Conservation (phyloP, 306 rosid genomes). For the Nissolia schottii region DNA sequence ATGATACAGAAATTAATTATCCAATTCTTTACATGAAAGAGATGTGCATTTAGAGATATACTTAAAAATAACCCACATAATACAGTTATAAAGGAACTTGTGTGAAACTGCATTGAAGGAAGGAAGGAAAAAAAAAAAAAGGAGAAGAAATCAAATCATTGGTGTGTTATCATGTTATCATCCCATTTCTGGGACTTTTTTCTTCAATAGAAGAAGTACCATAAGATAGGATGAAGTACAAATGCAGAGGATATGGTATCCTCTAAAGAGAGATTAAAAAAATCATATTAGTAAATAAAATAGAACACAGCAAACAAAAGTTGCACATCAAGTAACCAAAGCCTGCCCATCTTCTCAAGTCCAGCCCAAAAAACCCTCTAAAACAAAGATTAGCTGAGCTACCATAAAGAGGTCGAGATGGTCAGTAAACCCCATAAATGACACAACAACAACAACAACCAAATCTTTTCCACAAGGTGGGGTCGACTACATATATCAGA, state of each 20-base stretch:
- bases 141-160: background rate
- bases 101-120: background rate
- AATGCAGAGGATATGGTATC: background rate
- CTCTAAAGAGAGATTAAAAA: background rate
- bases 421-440: too few relatives aligned
- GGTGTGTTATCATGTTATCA: background rate
- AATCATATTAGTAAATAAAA: background rate
- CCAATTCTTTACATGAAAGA: background rate
- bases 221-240: background rate
- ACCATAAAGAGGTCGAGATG: background rate
- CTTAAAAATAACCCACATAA: background rate
- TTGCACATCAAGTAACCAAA: background rate
- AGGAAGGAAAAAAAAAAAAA: too few relatives aligned
- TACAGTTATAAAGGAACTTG: background rate
- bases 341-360: background rate
- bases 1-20: background rate
- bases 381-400: background rate
- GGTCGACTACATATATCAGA: too few relatives aligned
- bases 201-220: background rate
- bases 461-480: too few relatives aligned
- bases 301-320: background rate
- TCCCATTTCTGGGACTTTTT: background rate
- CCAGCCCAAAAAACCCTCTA: background rate
- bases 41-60: background rate
- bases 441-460: background rate